Percentiles rank a stretch among this genome's conserved stretches.
Evolutionary conservation across 495 filamentous ascomycete genomes (phyloP).

Genomic region (Neurospora cerealis): DNA sequence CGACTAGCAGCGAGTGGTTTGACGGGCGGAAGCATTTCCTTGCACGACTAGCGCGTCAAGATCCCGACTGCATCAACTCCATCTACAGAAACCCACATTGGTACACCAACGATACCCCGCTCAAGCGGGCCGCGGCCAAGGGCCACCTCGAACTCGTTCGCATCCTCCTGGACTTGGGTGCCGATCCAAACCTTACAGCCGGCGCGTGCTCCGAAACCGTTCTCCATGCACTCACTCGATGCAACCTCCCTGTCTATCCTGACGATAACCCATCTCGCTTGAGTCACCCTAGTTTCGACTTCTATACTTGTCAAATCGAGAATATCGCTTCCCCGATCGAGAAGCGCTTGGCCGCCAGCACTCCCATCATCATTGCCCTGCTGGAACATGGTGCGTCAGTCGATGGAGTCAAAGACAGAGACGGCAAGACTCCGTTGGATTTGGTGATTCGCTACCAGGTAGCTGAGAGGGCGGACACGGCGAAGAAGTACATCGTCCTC

Average conservation of each 20-base stretch:
- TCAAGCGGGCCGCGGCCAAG: not conserved
- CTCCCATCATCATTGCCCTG: not conserved
- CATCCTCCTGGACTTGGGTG: not conserved
- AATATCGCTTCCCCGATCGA: not conserved
- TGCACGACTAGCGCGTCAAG: not conserved
- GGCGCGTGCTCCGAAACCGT: not conserved
- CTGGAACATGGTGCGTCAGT: not conserved
- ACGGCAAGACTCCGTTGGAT: not conserved
- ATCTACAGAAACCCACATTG: not conserved
- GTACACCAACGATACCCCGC: not conserved
- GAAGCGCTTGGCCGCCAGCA: not conserved
- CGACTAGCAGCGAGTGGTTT: not conserved
- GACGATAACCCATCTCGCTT: not conserved
- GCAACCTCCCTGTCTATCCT: not conserved
- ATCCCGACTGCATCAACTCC: not conserved
- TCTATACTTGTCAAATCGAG: not conserved
- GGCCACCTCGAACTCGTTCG: not conserved
- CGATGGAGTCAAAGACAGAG: not conserved
- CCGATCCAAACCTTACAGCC: not conserved
- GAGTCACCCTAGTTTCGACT: not conserved
- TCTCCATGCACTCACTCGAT: not conserved
- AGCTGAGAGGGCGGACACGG: not conserved
- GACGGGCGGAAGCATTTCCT: not conserved
- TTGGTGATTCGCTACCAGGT: not conserved
- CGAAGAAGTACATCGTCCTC: not conserved